Percentiles rank a stretch among this genome's conserved stretches.
phyloP scores from a whole-genome alignment of 352 stramenopile genomes.

The Globisporangium irregulare region DNA sequence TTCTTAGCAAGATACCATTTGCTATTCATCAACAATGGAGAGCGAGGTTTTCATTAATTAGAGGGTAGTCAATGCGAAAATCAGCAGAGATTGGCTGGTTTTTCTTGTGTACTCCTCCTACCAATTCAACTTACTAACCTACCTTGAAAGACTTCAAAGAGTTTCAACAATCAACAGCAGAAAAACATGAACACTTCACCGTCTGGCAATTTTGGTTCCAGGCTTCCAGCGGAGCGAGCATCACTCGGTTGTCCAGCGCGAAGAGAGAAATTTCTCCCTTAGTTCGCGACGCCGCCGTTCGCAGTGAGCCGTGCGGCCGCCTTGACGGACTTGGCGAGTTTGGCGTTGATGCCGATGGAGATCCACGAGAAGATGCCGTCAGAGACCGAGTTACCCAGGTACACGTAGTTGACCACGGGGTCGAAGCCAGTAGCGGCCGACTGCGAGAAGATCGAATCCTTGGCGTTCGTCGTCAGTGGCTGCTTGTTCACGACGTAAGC shows the following conservation, averaged over 20 bases:
- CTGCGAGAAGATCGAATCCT: slow-evolving; percentile 16
- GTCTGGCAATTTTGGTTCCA: neutral
- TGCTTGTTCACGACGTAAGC: slow-evolving; percentile 14
- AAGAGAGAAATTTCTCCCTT: neutral
- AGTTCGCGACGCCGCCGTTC: slow-evolving; percentile 9
- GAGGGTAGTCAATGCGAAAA: no score
- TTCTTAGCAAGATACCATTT: no score
- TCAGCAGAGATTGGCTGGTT: no score
- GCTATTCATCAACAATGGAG: neutral
- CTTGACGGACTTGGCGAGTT: slow-evolving; percentile 6
- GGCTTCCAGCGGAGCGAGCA: neutral
- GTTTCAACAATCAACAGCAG: neutral
- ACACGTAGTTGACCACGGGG: slow-evolving; percentile 15
- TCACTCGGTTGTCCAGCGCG: neutral
- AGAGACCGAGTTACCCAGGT: slow-evolving; percentile 18
- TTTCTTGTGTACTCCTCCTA: no score
- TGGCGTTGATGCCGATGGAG: slow-evolving; percentile 22
- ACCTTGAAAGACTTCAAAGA: neutral
- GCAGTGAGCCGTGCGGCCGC: slow-evolving; percentile 2
- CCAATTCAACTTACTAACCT: neutral
- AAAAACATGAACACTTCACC: neutral
- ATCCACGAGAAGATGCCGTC: slow-evolving; percentile 27
- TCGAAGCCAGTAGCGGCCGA: slow-evolving; percentile 12
- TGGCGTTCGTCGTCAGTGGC: slow-evolving; percentile 15
- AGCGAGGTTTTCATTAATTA: neutral